Evolutionary conservation across 257 asterid species (phyloP).

Genomic region (Ophiorrhiza pumila): DNA sequence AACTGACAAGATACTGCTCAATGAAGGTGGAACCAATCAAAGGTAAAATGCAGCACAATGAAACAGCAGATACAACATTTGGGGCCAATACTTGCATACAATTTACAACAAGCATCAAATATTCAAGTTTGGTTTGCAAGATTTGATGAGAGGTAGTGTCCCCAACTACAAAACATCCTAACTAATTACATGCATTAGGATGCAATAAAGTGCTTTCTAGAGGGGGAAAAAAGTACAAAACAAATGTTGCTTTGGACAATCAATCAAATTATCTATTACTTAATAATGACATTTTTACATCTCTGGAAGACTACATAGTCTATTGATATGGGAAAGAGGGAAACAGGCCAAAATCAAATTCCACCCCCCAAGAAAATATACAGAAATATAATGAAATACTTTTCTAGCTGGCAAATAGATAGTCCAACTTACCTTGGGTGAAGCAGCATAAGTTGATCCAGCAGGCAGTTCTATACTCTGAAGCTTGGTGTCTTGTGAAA

Average conservation of each 20-base stretch:
- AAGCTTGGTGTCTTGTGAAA: constrained; percentile 27
- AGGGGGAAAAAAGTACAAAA: background rate
- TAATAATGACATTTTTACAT: background rate
- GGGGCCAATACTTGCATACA: background rate
- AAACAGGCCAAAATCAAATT: background rate
- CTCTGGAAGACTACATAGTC: background rate
- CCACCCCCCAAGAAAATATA: background rate
- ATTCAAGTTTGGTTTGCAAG: background rate
- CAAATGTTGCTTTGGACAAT: background rate
- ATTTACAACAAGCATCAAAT: background rate
- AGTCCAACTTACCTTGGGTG: constrained; percentile 44
- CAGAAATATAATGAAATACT: background rate
- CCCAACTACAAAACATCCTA: background rate
- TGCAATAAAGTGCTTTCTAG: background rate
- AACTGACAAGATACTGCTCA: background rate
- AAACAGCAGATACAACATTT: background rate
- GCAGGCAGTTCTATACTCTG: constrained; percentile 25
- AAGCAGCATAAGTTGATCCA: constrained; percentile 43
- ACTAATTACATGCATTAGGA: background rate
- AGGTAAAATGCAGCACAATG: background rate
- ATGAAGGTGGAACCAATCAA: background rate
- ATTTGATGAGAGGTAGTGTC: background rate
- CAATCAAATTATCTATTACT: background rate
- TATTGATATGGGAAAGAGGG: background rate
- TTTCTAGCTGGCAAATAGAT: background rate